Evolutionary conservation across 345 rosid genomes (phyloP).

Genomic region (Firmiana major): DNA sequence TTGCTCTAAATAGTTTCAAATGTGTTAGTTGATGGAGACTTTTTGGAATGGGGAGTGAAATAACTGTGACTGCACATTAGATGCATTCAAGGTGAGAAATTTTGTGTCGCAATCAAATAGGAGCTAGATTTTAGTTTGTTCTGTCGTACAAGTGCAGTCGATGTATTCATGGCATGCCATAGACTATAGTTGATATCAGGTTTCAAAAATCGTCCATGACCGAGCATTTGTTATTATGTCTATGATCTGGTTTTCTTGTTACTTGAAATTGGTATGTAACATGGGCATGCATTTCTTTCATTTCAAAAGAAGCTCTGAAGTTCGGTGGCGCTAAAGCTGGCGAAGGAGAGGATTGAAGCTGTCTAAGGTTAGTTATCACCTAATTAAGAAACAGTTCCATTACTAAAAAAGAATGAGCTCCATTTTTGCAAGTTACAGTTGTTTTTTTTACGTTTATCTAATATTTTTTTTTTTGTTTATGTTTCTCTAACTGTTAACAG

Average conservation of each 20-base stretch:
- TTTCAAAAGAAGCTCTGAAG: slow-evolving; percentile 46
- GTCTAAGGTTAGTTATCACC: slow-evolving; percentile 23
- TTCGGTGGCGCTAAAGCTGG: slow-evolving; percentile 37
- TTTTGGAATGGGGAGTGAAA: not conserved
- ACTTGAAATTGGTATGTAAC: not conserved
- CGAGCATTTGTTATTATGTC: not conserved
- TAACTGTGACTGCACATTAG: not conserved
- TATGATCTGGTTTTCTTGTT: not conserved
- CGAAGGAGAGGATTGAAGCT: slow-evolving; percentile 34
- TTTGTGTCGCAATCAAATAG: not conserved
- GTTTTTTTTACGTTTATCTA: not conserved
- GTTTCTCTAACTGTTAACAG: not conserved
- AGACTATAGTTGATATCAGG: not conserved
- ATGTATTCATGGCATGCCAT: not conserved
- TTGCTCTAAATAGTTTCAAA: not conserved
- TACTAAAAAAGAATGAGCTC: not conserved
- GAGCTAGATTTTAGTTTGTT: not conserved
- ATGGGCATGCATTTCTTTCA: not conserved
- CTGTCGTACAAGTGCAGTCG: not conserved
- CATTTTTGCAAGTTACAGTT: not conserved
- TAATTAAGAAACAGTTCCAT: not conserved
- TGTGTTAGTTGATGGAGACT: not conserved
- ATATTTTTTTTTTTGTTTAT: not conserved
- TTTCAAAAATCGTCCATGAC: not conserved
- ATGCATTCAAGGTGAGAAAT: not conserved